Evolutionary conservation across 495 filamentous ascomycete species (phyloP).

Genomic region (Cercophora sp.): DNA sequence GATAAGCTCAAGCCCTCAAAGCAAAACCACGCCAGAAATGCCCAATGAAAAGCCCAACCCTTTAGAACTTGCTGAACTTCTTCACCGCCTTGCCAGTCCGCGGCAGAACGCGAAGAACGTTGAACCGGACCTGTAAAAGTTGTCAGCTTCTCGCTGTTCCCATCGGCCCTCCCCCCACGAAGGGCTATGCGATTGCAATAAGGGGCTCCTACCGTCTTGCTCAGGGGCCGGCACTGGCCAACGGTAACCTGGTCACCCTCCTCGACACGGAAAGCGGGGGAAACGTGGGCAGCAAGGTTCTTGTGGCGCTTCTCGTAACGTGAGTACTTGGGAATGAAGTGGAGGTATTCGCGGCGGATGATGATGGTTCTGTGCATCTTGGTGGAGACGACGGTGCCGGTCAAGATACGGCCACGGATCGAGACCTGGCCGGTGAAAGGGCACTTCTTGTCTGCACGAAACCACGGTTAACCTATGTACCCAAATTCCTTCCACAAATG

Average conservation of each 20-base stretch:
- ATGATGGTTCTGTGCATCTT: constrained; percentile 99
- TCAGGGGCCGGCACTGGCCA: constrained; percentile 96
- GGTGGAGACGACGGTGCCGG: constrained; percentile 96
- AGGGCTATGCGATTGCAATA: neutral
- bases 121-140: constrained; percentile 83
- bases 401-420: constrained; percentile 99
- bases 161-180: neutral
- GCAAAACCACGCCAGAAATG: constrained; percentile 51
- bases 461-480: constrained; percentile 18
- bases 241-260: constrained; percentile 98
- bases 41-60: constrained; percentile 37
- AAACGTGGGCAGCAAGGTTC: constrained; percentile 98
- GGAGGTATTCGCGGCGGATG: constrained; percentile 99
- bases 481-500: neutral
- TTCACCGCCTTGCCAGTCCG: constrained; percentile 96
- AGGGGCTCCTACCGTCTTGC: constrained; percentile 83
- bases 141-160: constrained; percentile 14
- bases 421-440: constrained; percentile 97
- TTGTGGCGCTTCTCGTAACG: constrained; percentile 99
- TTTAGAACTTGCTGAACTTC: constrained; percentile 96
- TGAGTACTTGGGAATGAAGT: constrained; percentile 98
- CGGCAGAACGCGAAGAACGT: constrained; percentile 94
- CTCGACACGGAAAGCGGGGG: constrained; percentile 98
- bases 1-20: constrained; percentile 47
- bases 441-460: constrained; percentile 94